phyloP scores from a whole-genome alignment of 768 basidiomycete genomes.

The Crassisporium funariophilum region DNA sequence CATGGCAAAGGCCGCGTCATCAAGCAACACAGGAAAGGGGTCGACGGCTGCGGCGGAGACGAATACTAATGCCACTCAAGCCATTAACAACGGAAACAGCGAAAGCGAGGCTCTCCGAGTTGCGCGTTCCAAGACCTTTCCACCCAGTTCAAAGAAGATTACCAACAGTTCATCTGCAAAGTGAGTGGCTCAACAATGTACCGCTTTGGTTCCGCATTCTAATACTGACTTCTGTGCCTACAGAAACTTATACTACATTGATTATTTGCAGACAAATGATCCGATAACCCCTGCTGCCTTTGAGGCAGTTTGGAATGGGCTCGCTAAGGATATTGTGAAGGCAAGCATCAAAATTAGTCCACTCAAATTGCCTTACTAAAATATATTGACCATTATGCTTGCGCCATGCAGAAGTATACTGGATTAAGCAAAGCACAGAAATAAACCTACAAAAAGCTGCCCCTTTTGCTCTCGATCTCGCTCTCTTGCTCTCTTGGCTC shows the following conservation, averaged over 20 bases:
- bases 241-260: not conserved
- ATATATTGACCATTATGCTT: too few relatives aligned
- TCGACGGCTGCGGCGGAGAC: not conserved
- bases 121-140: not conserved
- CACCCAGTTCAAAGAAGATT: not conserved
- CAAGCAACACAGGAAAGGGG: not conserved
- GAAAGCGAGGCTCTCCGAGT: not conserved
- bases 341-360: not conserved
- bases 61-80: not conserved
- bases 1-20: not conserved
- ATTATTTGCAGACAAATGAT: not conserved
- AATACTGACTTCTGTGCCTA: constrained; percentile 18
- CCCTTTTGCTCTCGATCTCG: not conserved
- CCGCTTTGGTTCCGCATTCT: not conserved
- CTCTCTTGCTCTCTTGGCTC: not conserved
- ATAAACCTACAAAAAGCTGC: not conserved
- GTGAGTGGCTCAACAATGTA: not conserved
- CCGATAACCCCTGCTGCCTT: not conserved
- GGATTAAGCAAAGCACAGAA: not conserved
- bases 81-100: not conserved
- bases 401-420: not conserved
- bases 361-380: not conserved
- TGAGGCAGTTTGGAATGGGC: not conserved
- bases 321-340: not conserved
- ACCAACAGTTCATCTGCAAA: not conserved